These are phyloP conservation scores for Coprinopsis marcescibilis DNA, from an alignment of 768 basidiomycete species.

Conservation along the genomic window DNA sequence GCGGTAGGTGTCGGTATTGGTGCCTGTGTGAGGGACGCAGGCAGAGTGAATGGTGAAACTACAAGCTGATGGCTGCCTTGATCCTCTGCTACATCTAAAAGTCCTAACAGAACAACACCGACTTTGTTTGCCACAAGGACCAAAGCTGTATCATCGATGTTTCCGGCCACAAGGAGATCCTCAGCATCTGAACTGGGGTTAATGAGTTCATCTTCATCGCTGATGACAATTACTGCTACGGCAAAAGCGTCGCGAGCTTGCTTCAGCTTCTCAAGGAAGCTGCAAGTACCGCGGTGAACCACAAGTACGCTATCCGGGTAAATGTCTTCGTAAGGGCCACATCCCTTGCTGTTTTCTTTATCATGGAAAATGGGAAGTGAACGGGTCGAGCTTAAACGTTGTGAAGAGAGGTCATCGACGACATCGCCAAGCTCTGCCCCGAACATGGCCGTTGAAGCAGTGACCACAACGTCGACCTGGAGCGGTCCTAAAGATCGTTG, in stretches of 20 bases:
- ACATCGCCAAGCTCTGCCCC: constrained; percentile 52
- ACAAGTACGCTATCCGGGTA: constrained; percentile 54
- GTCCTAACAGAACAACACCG: constrained; percentile 47
- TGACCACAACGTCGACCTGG: constrained; percentile 43
- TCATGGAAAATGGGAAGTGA: constrained; percentile 43
- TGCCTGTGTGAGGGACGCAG: not conserved
- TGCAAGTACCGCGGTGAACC: constrained; percentile 74
- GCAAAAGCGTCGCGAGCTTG: constrained; percentile 66
- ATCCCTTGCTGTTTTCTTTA: constrained; percentile 51
- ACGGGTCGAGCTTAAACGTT: not conserved
- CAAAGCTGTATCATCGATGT: constrained; percentile 52
- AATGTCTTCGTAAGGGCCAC: constrained; percentile 42
- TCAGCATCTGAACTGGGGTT: constrained; percentile 60
- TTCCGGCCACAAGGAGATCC: constrained; percentile 53
- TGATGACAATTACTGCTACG: constrained; percentile 72
- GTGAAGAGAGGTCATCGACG: not conserved
- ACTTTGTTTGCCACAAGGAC: constrained; percentile 50
- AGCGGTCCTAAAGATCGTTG: constrained; percentile 28
- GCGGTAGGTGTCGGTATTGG: constrained; percentile 18
- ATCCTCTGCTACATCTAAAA: constrained; percentile 49
- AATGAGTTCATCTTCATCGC: constrained; percentile 50
- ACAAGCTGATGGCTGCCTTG: constrained; percentile 43
- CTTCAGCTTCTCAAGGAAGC: constrained; percentile 80
- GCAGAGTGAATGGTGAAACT: constrained; percentile 39
- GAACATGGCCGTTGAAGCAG: constrained; percentile 64